Base-by-base conservation (phyloP, 2,329 filamentous ascomycete genomes). In the Plectosphaerella sp. region DNA sequence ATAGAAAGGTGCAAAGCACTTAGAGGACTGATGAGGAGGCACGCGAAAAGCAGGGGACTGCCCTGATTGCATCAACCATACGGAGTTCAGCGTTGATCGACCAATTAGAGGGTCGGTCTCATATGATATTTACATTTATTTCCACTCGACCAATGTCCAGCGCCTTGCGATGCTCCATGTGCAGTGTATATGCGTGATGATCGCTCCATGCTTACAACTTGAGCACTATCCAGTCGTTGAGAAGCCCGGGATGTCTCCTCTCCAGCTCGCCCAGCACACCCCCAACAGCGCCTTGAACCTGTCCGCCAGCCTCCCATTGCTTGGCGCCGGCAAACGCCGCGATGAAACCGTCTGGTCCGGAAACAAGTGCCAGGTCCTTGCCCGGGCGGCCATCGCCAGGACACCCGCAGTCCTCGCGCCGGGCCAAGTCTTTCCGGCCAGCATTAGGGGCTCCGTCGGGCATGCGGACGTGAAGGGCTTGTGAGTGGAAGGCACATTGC, bases 321-420 rank as follows among this genome's bases (percentile, higher is more conserved):
- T 96, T 96, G 10, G 84, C 75, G 1, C 94, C 93, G 3, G 91
- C 90, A 70, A 88, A 89, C 57, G 87, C 80, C 43, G 82, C 79
- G 39, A 97, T 79, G 69, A 97, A 97, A 1, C 94, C 93, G 50
- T 96, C 90, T 0, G 94, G 93, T 0, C 94, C 94, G 1, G 91
- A 96, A 1, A 97, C 82, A 52, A 96, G 76, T n/a, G 97, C 74
- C 18, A 96, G 66, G 54, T 84, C 85, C 57, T 79, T 81, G 1
- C 80, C 77, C 1, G 69, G 61, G 11, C 61, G 60, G 6, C 60
- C 61, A 11, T 57, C 46, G 10, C 57, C 46, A 1, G 57, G 56
- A 54, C 67, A 70, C 5, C 56, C 52, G 57, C 66, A 65, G 24
- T 53, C 52, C 15, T 48, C 50, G 7, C 47, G 39, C 37, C 12